phyloP scores from a whole-genome alignment of 257 asterid genomes.

The Ilex aquifolium region DNA sequence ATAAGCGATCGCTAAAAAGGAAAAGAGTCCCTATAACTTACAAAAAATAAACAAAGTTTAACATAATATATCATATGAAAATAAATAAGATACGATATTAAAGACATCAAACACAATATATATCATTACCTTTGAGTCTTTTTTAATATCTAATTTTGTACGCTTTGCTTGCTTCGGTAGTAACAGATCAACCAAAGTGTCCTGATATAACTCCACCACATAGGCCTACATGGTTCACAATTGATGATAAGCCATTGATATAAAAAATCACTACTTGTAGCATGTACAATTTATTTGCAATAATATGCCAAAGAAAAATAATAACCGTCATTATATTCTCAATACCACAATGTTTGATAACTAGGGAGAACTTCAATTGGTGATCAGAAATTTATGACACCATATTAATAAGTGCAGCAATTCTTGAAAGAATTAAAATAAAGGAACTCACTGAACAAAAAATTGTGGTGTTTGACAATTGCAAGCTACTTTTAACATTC shows the following conservation, averaged over 20 bases:
- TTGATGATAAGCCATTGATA: conserved; percentile 2
- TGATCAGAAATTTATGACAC: too few species aligned
- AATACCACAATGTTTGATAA: too few species aligned
- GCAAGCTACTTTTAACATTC: conserved; percentile 1
- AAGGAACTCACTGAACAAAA: background rate
- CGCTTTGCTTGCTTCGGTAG: conserved; percentile 70
- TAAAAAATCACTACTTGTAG: background rate
- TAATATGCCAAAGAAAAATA: too few species aligned
- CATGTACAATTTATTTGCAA: background rate
- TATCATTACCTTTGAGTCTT: conserved; percentile 72
- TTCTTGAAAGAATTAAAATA: background rate
- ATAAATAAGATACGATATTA: too few species aligned
- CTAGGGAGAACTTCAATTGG: too few species aligned
- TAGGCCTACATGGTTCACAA: conserved; percentile 56
- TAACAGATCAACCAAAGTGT: conserved; percentile 72
- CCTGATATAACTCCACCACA: conserved; percentile 95
- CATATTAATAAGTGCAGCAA: background rate
- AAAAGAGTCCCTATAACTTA: background rate
- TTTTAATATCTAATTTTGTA: conserved; percentile 76
- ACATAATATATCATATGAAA: conserved; percentile 5
- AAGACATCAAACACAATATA: too few species aligned
- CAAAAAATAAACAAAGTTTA: conserved; percentile 2
- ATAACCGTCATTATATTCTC: too few species aligned
- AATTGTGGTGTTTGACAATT: too few species aligned
- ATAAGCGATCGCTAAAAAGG: conserved; percentile 7